Evolutionary conservation across 345 rosid species (phyloP).

Genomic region (Capsella bursapastoris): DNA sequence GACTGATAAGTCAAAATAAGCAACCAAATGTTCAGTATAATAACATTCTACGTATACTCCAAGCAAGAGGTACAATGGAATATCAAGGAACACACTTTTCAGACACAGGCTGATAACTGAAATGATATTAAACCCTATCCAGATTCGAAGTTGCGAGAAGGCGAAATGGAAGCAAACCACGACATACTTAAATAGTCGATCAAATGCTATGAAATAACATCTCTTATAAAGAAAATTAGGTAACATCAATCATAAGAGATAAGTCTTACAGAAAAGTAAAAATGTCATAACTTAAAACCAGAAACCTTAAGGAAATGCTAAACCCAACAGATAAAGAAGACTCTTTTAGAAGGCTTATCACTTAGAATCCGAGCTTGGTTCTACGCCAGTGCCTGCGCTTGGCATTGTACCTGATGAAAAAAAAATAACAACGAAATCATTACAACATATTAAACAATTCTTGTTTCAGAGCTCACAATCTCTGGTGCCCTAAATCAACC

Average conservation of each 20-base stretch:
- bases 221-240: constrained; percentile 8
- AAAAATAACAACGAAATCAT: not conserved
- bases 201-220: not conserved
- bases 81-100: not conserved
- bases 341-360: not conserved
- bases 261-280: constrained; percentile 28
- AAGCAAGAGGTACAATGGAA: not conserved
- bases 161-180: not conserved
- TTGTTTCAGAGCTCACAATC: not conserved
- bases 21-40: no score
- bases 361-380: constrained; percentile 64
- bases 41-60: not conserved
- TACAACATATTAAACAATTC: not conserved
- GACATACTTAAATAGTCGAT: not conserved
- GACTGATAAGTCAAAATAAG: no score
- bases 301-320: constrained; percentile 18
- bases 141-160: not conserved
- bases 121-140: not conserved
- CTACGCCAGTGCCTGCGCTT: constrained; percentile 85
- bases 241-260: constrained; percentile 2
- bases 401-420: constrained; percentile 60
- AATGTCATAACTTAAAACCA: constrained; percentile 27
- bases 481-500: not conserved
- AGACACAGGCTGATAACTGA: not conserved
- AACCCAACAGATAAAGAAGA: constrained; percentile 12